Evolutionary conservation across 179 eudicot genomes (phyloP).

Genomic region (Camellia oleifera): DNA sequence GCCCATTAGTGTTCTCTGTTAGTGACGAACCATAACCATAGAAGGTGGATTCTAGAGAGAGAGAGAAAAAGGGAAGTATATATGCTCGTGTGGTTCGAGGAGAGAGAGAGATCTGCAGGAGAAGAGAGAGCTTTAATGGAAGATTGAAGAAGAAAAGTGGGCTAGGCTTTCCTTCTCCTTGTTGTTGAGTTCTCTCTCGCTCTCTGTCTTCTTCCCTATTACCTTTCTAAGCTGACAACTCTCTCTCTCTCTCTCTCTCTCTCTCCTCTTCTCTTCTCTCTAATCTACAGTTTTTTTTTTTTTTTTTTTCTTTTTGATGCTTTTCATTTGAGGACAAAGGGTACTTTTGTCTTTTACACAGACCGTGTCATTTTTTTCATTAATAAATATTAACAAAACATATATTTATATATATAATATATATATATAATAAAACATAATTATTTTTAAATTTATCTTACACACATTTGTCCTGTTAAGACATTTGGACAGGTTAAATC

Average conservation of each 20-base stretch:
- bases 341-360: neutral
- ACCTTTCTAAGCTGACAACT: neutral
- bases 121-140: no score
- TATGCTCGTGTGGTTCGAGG: no score
- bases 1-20: conserved; percentile 25
- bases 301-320: neutral
- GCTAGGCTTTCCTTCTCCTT: neutral
- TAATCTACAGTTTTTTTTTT: neutral
- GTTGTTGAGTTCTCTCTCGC: neutral
- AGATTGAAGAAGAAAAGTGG: neutral
- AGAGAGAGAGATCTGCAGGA: no score
- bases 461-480: no score
- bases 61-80: neutral
- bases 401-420: no score
- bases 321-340: neutral
- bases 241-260: neutral
- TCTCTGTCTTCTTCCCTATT: neutral
- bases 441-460: no score
- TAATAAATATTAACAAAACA: no score
- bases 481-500: no score
- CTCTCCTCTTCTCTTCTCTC: neutral
- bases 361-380: no score
- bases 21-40: neutral
- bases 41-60: neutral
- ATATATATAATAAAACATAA: no score